Evolutionary conservation across 176 grass and related monocot species (phyloP), one percentile per base, ranked within the genome.

Genomic region (Saccharum officinarum): DNA sequence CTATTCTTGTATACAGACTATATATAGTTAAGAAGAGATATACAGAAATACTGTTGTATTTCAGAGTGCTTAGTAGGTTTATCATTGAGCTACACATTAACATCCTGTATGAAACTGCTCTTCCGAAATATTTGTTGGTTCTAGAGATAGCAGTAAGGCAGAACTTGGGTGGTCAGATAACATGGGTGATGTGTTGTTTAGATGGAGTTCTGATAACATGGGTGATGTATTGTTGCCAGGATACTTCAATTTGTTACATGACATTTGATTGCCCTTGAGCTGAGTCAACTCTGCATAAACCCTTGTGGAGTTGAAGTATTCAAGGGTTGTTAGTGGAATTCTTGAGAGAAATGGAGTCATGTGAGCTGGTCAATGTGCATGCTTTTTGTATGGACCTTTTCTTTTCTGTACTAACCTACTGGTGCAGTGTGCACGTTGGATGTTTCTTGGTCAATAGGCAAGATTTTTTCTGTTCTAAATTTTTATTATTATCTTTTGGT

Each of bases 361-460:
- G 50, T 78, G 75, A 69, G 49, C 34, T 59, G 47, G 75, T 86
- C 75, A 86, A 86, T 62, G 65, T 33, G 28, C 71, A 86, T 79
- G 66, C 61, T 49, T 54, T 64, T 75, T 47, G 20, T 65, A 66
- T 65, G 69, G 55, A 20, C 17, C 10, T 7, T 36, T 64, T 44
- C 38, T 34, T 33, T 50, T 36, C n/a, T 14, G 25, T 33, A 33
- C 12, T 57, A 45, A 17, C 28, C 44, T 81, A 44, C 17, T 59
- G 61, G 16, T 67, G 71, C 22, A 22, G 42, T 47, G 17, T 71
- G 42, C 8, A 68, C 13, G 33, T 36, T 25, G 45, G 61, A 76
- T 54, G 61, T 67, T 75, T 41, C 70, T 75, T 36, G 78, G 46
- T 82, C 61, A 81, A 82, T 34, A 46, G 77, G 17, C 69, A 16